Percentiles rank a stretch among this genome's conserved stretches.
Evolutionary conservation across 1,284 basidiomycete species (phyloP).

Genomic region (Heterobasidion annosum): DNA sequence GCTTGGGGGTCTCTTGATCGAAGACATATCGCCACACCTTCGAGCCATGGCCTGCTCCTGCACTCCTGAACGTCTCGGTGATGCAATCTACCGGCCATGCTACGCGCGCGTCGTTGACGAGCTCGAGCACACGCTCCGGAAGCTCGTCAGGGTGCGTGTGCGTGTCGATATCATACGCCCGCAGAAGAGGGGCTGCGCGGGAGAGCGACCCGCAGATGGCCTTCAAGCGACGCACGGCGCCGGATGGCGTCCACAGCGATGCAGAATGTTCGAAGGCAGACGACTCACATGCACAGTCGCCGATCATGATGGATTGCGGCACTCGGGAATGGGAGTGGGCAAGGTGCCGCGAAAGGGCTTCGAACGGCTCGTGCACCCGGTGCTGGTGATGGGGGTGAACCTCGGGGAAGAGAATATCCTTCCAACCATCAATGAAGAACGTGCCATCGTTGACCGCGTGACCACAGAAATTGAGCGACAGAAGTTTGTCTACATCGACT

Average conservation of each 20-base stretch:
- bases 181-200: conserved; percentile 49
- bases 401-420: conserved; percentile 32
- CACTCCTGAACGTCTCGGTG: conserved; percentile 19
- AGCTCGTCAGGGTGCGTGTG: conserved; percentile 55
- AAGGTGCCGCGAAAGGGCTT: conserved; percentile 1
- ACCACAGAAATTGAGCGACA: conserved; percentile 35
- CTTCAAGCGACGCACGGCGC: conserved; percentile 53
- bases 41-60: background rate
- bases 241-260: conserved; percentile 51
- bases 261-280: conserved; percentile 48
- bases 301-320: conserved; percentile 63
- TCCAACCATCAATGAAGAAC: conserved; percentile 57
- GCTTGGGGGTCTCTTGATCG: conserved; percentile 64
- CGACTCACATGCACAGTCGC: conserved; percentile 60
- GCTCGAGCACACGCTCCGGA: conserved; percentile 52
- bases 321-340: conserved; percentile 16
- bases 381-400: conserved; percentile 16
- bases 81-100: conserved; percentile 67
- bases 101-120: conserved; percentile 63
- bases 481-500: conserved; percentile 45
- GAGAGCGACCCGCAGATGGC: conserved; percentile 62
- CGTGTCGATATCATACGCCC: conserved; percentile 58
- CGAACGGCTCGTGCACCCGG: conserved; percentile 2
- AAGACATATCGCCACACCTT: conserved; percentile 71
- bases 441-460: conserved; percentile 59